phyloP scores from a whole-genome alignment of 768 basidiomycete genomes.

The Suillus plorans region DNA sequence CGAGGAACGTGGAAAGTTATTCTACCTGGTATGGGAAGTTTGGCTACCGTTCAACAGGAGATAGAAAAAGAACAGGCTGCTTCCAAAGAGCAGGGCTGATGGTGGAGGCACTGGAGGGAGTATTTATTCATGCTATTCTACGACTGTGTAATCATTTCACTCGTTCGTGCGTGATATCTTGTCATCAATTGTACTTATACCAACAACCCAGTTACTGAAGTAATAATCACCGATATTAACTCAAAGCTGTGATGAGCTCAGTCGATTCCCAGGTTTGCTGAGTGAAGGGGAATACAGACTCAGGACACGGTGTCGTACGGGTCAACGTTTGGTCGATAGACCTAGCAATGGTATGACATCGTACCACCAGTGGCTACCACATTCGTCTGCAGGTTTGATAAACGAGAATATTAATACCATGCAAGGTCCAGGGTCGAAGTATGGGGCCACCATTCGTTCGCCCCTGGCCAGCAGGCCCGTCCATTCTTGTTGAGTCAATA shows the following conservation, averaged over 20 bases:
- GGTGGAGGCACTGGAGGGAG: background rate
- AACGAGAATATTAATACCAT: conserved; percentile 21
- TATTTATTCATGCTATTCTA: background rate
- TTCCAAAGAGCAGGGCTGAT: background rate
- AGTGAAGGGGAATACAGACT: conserved; percentile 17
- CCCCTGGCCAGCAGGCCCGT: background rate
- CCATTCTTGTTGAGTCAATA: background rate
- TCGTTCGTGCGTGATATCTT: background rate
- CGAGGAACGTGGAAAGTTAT: conserved; percentile 65
- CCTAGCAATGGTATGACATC: background rate
- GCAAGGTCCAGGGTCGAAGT: background rate
- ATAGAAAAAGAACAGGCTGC: conserved; percentile 29
- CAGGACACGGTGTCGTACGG: background rate
- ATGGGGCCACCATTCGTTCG: background rate
- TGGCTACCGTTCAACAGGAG: conserved; percentile 22
- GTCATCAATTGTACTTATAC: background rate
- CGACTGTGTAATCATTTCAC: background rate
- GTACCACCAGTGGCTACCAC: background rate
- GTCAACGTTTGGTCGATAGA: background rate
- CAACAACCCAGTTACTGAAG: background rate
- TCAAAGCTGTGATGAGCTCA: background rate
- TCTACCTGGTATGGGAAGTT: conserved; percentile 60
- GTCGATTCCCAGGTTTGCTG: conserved; percentile 1
- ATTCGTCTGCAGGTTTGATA: conserved; percentile 17
- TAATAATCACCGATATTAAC: background rate